phyloP scores from a whole-genome alignment of 2,329 filamentous ascomycete genomes.

The Sarocladiaceae sp. region DNA sequence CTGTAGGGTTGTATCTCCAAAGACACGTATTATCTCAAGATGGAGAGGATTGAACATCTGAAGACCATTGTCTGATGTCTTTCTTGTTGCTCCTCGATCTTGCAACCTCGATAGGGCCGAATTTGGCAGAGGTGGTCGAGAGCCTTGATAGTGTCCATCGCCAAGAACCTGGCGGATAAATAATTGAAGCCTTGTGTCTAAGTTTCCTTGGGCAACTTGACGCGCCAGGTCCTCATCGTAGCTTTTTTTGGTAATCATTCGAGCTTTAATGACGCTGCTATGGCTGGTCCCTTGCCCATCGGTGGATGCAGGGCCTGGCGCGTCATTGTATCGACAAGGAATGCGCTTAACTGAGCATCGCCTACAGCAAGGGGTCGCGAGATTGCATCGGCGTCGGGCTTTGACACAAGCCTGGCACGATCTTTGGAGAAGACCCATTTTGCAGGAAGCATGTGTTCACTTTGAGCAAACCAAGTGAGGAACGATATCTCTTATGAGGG shows the following conservation, averaged over 20 bases:
- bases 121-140: background rate
- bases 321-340: background rate
- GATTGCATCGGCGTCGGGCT: background rate
- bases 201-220: background rate
- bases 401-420: background rate
- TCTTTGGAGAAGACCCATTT: background rate
- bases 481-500: too few species aligned
- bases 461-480: background rate
- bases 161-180: background rate
- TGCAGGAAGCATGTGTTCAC: background rate
- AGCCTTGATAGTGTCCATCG: background rate
- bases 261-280: background rate
- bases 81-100: background rate
- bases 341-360: background rate
- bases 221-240: background rate
- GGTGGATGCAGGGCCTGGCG: background rate
- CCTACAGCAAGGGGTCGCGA: background rate
- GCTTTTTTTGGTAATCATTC: background rate
- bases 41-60: background rate
- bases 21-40: background rate
- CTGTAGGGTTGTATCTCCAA: background rate
- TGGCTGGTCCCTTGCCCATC: background rate
- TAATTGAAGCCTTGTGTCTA: background rate
- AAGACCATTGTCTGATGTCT: background rate
- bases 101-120: background rate